phyloP scores from a whole-genome alignment of 2,329 filamentous ascomycete genomes.

The Ascochyta clinopodiicola region DNA sequence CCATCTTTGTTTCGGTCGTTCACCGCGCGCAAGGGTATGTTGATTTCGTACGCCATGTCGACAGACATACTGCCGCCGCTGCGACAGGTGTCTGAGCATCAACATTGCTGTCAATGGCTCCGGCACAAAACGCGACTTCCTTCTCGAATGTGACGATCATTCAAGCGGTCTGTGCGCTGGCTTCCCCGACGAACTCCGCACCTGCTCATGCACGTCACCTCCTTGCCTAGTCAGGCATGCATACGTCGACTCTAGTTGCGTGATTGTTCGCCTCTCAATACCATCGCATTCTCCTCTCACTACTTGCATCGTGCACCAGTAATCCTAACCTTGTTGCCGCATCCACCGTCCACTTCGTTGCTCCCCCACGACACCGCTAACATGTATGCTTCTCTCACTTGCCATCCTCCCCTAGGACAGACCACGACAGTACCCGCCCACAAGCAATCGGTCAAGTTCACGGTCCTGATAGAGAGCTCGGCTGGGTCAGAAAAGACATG shows the following conservation, averaged over 20 bases:
- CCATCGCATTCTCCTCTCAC: background rate
- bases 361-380: conserved; percentile 1
- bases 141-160: conserved; percentile 8
- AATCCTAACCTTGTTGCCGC: background rate
- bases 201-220: conserved; percentile 26
- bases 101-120: conserved; percentile 39
- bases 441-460: conserved; percentile 60
- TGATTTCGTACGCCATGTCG: conserved; percentile 37
- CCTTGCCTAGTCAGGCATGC: conserved; percentile 21
- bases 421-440: conserved; percentile 65
- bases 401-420: conserved; percentile 77
- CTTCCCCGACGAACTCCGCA: conserved; percentile 35
- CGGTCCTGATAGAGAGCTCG: conserved; percentile 72
- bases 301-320: background rate
- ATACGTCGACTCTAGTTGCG: conserved; percentile 3
- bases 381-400: conserved; percentile 63
- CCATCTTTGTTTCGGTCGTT: conserved; percentile 30
- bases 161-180: conserved; percentile 8
- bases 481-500: conserved; percentile 63
- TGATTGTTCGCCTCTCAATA: conserved; percentile 4
- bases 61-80: conserved; percentile 36
- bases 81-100: conserved; percentile 37
- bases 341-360: background rate
- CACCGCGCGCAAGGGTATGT: conserved; percentile 21
- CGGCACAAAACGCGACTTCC: conserved; percentile 11